A percentile compares a stretch with the other conserved stretches of the same genome.
Conservation (phyloP, 2,329 filamentous ascomycete genomes). For the Zopfia rhizophila region DNA sequence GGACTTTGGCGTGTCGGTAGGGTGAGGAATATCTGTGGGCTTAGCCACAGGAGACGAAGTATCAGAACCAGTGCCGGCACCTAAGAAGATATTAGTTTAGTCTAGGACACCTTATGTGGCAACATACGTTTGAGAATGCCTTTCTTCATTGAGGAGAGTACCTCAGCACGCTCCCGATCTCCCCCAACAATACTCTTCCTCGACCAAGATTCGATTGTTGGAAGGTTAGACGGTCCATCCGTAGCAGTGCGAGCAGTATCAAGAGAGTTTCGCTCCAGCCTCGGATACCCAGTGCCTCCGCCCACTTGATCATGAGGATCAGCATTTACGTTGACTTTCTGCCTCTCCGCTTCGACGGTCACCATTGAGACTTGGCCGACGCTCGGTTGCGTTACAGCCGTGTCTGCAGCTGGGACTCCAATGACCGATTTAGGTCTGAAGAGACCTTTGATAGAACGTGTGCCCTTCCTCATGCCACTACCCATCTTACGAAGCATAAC, state of each 20-base stretch:
- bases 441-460: conserved; percentile 88
- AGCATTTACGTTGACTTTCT: conserved; percentile 80
- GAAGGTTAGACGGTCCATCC: conserved; percentile 47
- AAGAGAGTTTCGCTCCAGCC: conserved; percentile 82
- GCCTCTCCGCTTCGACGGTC: conserved; percentile 91
- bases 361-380: conserved; percentile 93
- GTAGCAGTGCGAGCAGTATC: conserved; percentile 69
- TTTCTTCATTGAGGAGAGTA: conserved; percentile 91
- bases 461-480: conserved; percentile 95
- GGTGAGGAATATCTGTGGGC: conserved; percentile 68
- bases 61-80: conserved; percentile 66
- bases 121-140: conserved; percentile 90
- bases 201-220: conserved; percentile 60
- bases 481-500: conserved; percentile 99
- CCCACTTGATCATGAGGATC: conserved; percentile 74
- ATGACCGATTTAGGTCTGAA: conserved; percentile 95
- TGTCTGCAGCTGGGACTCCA: conserved; percentile 78
- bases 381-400: conserved; percentile 71
- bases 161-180: conserved; percentile 89
- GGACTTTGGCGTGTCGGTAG: conserved; percentile 82
- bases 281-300: conserved; percentile 83
- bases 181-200: conserved; percentile 92
- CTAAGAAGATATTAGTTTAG: conserved; percentile 39
- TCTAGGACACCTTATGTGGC: neutral
- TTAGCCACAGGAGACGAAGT: conserved; percentile 75